Evolutionary conservation across 1,284 basidiomycete genomes (phyloP), one percentile per base, ranked within the genome.

Genomic region (Apiotrichum montevideense): DNA sequence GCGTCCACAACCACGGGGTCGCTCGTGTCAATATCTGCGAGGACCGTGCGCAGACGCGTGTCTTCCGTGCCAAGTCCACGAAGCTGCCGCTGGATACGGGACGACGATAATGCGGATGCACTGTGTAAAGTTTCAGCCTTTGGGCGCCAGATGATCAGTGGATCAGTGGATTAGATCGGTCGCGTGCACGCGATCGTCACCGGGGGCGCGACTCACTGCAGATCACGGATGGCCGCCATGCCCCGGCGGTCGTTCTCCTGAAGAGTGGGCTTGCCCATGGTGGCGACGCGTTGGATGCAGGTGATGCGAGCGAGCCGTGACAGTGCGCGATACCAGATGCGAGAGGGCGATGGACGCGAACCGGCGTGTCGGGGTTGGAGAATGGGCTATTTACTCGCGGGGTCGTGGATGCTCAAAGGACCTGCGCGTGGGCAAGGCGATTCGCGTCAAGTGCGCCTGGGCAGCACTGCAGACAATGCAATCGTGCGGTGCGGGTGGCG

Each of bases 261-360:
- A n/a, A 47, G 48, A 2, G 54, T 42, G 13, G 42, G 54, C 51
- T 56, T 55, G 42, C 58, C 58, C 58, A 59, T 59, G 32, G 14
- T 14, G 41, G 41, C 41, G 14, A 42, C 37, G 37, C 37, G 37
- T 39, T n/a, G n/a, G 14, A 42, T 42, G 14, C 11, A 14, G 14
- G 10, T 42, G 14, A 6, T 14, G 41, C n/a, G 37, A 39, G 21
- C 37, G 13, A 39, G 37, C 13, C 37, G 37, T 39, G 37, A 39
- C 9, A 39, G 21, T 21, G 37, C 8, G 41, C 6, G n/a, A 10
- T 13, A 14, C 10, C 6, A 42, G 41, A 42, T 14, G 41, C 6
- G 41, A 42, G n/a, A 6, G 10, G 14, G n/a, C 8, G 6, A 42
- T 39, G 37, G 37, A 9, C 37, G 13, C 13, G 37, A 39, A 9